Base-by-base conservation (phyloP, 805 yeast species). In the Pichia rugopelliculosa region DNA sequence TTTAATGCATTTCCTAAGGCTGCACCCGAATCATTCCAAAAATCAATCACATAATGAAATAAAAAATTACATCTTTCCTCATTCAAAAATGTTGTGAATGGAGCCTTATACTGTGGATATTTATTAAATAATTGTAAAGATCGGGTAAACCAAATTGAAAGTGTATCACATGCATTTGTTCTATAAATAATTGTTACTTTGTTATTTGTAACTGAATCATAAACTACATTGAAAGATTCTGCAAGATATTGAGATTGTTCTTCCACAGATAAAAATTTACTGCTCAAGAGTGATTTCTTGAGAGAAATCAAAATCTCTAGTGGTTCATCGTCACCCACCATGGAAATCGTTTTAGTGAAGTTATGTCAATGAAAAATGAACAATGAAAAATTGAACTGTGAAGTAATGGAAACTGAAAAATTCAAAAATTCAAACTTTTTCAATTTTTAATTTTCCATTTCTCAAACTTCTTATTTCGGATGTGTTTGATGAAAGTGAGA, bases 1-100 rank as follows among this genome's bases (percentile, higher is more conserved):
- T 71, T 75, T 45, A 87, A 61, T 0, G 95, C 82, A 57, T 84
- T 86, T 6, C 83, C 79, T 24, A 86, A 61, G 0, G 95, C 81
- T 2, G 85, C 79, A 5, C 84, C 81, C 1, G 86, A 75, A 44
- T 82, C 86, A 45, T 77, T 79, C 80, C 89, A 81, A 59, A 76
- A 80, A 53, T 81, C 89, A 36, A 82, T 64, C 13, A 84, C 72
- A 59, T 76, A 84, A 22, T 69, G 68, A 56, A 77, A 77, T 1
- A 80, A 46, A 23, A 48, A 53, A 24, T 62, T 59, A 6, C 72
- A 56, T 13, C 51, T 58, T 2, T 61, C 57, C 17, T 24, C 26
- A 10, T 47, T 41, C 4, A 60, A 36, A 11, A 57, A 25, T 3
- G 10, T 7, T n/a, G 12, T 15, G 9, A 59, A 44, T 8, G 39